Evolutionary conservation across 768 basidiomycete species (phyloP), one percentile per base, ranked within the genome.

Genomic region (Megacollybia marginata): DNA sequence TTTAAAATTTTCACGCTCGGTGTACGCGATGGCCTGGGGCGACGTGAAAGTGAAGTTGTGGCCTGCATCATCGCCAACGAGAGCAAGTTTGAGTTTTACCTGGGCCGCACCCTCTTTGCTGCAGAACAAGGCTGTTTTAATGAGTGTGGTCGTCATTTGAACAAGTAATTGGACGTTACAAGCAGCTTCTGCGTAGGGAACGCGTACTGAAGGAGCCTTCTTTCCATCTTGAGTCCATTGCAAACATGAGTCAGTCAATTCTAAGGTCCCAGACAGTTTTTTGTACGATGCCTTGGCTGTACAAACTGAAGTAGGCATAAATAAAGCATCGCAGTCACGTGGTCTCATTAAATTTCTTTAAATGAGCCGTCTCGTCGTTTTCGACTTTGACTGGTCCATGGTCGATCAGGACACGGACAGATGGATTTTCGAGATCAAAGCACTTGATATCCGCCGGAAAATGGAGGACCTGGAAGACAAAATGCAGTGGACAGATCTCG

Each of bases 381-480:
- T 88, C 57, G 95, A 99, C 66, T 99, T 97, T 69, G 95, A 99
- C 76, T 98, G 94, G 95, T 92, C 89, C 33, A 78, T 89, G 68
- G 83, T 84, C 48, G 95, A 99, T 69, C 94, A 98, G 70, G 96
- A 99, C 70, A 86, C 93, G 1, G 96, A 98, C 67, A 74, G 93
- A 67, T 99, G 87, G 80, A 71, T 93, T 52, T 83, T 91, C 55
- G 91, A 94, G 64, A 91, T 95, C 50, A 77, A 93, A 33, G 87
- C 84, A 0, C 85, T 85, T 2, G 82, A 90, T 57, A 73, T 97
- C 42, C 88, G 96, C 48, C 73, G 90, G 44, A 81, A 88, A 62
- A 82, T 96, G 74, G 77, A 88, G 60, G 72, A 70, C 19, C 70
- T 82, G 57, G 78, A 88, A 63, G 56, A 66, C 8, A 65, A 76